Conservation (phyloP, 2,329 filamentous ascomycete genomes). For the Dendrostoma leiphaemia region DNA sequence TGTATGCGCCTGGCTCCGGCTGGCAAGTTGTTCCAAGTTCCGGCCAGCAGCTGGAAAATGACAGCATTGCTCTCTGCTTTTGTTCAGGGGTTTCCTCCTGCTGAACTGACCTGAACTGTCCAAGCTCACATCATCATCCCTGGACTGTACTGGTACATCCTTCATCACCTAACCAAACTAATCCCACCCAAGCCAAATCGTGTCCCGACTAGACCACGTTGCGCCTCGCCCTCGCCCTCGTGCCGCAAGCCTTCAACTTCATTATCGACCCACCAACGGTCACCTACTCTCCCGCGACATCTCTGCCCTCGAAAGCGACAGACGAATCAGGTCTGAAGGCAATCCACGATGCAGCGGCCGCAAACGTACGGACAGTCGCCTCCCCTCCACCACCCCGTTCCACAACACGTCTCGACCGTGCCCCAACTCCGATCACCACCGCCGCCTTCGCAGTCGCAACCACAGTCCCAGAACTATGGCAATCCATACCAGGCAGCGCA, state of each 20-base stretch:
- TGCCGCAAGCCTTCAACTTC: background rate
- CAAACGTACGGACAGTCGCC: constrained; percentile 79
- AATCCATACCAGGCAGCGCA: constrained; percentile 76
- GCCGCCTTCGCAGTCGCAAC: constrained; percentile 68
- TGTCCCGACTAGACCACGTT: background rate
- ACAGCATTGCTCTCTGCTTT: constrained; percentile 2
- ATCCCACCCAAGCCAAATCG: background rate
- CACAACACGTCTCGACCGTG: constrained; percentile 97
- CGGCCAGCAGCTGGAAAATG: background rate
- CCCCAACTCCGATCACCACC: constrained; percentile 94
- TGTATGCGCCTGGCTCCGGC: too few relatives aligned
- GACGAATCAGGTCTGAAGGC: background rate
- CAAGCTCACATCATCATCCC: background rate
- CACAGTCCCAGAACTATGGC: constrained; percentile 62
- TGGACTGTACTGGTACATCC: too few relatives aligned
- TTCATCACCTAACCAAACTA: too few relatives aligned
- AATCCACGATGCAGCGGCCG: constrained; percentile 76
- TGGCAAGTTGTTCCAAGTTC: background rate
- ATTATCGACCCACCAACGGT: background rate
- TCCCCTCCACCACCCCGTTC: constrained; percentile 93
- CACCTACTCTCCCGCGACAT: background rate
- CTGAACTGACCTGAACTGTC: background rate
- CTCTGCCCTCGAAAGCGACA: background rate
- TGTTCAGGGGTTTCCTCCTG: constrained; percentile 4
- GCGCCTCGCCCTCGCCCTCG: too few relatives aligned